These are phyloP conservation scores for Lojkania enalia DNA, from an alignment of 2,329 filamentous ascomycete species.

Conservation along the genomic window DNA sequence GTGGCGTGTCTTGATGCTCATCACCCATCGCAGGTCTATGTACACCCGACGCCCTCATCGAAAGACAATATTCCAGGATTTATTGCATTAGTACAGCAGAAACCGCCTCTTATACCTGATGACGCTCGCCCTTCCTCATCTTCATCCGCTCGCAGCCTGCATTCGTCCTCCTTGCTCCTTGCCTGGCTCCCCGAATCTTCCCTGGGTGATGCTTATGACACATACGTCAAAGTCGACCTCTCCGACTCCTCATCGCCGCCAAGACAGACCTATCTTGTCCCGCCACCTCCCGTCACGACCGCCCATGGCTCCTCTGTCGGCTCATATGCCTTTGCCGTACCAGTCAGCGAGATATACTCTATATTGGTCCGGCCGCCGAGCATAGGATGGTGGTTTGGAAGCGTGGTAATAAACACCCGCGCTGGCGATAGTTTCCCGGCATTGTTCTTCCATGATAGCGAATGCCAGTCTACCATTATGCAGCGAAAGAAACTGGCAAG, in stretches of 20 bases:
- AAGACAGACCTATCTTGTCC: conserved; percentile 85
- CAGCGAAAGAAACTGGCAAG: conserved; percentile 85
- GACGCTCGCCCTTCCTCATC: conserved; percentile 47
- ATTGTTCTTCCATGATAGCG: conserved; percentile 95
- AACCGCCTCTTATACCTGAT: conserved; percentile 48
- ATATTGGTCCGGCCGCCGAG: conserved; percentile 88
- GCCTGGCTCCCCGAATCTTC: conserved; percentile 92
- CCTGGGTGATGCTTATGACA: conserved; percentile 78
- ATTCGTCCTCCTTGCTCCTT: conserved; percentile 75
- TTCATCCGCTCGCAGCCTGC: conserved; percentile 49
- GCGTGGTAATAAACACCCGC: conserved; percentile 87
- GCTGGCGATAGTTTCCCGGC: conserved; percentile 93
- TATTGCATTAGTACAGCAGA: conserved; percentile 90
- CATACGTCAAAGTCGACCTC: conserved; percentile 95
- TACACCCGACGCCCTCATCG: conserved; percentile 88
- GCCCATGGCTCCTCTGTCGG: conserved; percentile 71
- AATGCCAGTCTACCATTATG: conserved; percentile 92
- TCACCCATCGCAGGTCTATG: conserved; percentile 70
- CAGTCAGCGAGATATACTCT: conserved; percentile 87
- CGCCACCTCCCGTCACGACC: conserved; percentile 84
- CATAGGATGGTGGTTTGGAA: conserved; percentile 98
- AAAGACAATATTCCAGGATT: conserved; percentile 97
- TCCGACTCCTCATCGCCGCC: conserved; percentile 79
- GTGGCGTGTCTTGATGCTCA: conserved; percentile 27
- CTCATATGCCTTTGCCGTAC: conserved; percentile 88